A percentile compares a stretch with the other conserved stretches of the same genome.
Conservation (phyloP, 768 basidiomycete species). For the Tulasnella sp. region DNA sequence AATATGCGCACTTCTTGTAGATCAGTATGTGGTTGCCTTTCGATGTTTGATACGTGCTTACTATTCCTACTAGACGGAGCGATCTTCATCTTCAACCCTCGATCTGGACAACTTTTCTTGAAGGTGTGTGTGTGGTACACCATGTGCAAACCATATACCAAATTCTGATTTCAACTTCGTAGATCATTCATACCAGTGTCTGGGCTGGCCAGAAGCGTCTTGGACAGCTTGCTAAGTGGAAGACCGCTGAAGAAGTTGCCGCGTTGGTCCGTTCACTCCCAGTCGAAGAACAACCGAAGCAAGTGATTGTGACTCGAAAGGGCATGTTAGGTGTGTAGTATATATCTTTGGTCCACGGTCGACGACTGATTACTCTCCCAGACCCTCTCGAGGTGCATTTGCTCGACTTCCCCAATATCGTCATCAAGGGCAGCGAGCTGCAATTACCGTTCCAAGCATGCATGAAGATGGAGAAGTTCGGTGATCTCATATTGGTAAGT, state of each 20-base stretch:
- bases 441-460: constrained; percentile 99
- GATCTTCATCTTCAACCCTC: constrained; percentile 99
- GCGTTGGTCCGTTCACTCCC: constrained; percentile 93
- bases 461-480: constrained; percentile 99
- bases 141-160: background rate
- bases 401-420: constrained; percentile 99
- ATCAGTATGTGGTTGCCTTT: constrained; percentile 18
- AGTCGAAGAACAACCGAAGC: constrained; percentile 99
- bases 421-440: constrained; percentile 97
- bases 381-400: constrained; percentile 96
- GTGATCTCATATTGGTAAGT: constrained; percentile 81
- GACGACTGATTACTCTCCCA: constrained; percentile 23
- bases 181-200: constrained; percentile 97
- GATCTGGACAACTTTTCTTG: constrained; percentile 94
- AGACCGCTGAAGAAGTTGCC: constrained; percentile 99
- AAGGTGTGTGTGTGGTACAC: constrained; percentile 34
- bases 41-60: background rate
- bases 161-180: background rate
- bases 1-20: constrained; percentile 10
- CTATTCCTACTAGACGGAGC: constrained; percentile 54
- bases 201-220: constrained; percentile 99
- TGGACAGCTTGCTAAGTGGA: constrained; percentile 98
- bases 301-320: constrained; percentile 98
- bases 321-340: constrained; percentile 62
- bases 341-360: background rate